Base-by-base conservation (phyloP, 768 basidiomycete species). In the Sporobolomyces pararoseus region DNA sequence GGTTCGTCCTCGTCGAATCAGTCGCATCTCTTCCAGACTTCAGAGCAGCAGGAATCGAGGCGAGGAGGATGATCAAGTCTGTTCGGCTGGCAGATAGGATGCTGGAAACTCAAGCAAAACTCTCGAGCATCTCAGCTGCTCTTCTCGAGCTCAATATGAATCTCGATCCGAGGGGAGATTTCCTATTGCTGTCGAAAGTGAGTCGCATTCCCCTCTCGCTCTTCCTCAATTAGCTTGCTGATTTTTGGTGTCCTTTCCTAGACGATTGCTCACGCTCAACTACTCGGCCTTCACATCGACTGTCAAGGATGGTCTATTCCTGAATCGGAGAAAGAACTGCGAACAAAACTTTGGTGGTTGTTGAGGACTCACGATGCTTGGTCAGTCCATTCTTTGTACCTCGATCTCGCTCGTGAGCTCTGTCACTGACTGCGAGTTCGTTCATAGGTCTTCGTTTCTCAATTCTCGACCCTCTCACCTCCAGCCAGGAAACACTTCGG, bases 261-360 rank as follows among this genome's bases (percentile, higher is more conserved):
- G 73, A 62, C 73, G 2, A 74, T 74, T 27, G 73, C 73, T 5
- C 70, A 71, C 13, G 73, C 73, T 16, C 73, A 74, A 55, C 63
- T 71, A 0, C 63, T 74, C 2, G 73, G 72, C 0, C 50, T 74
- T 12, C 73, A 74, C 32, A 54, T 74, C 44, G 64, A 54, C 29
- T 50, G 65, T 27, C 27, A 31, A 10, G 19, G 19, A 0, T 74
- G 70, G 70, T 50, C 65, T 21, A 49, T 74, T 0, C 69, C 73
- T 2, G 31, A 25, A 10, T 60, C 62, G 55, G 73, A 74, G 42
- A 59, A 63, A 31, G 29, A 42, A 5, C 70, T 67, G 4, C 60
- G 73, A 1, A 34, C 35, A 3, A 10, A 66, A 19, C 34, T 74
- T 23, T 74, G 70, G 73, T 71, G 70, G 70, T 21, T 29, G 6